phyloP scores from a whole-genome alignment of 805 yeast species.

The Yamadazyma olivae region DNA sequence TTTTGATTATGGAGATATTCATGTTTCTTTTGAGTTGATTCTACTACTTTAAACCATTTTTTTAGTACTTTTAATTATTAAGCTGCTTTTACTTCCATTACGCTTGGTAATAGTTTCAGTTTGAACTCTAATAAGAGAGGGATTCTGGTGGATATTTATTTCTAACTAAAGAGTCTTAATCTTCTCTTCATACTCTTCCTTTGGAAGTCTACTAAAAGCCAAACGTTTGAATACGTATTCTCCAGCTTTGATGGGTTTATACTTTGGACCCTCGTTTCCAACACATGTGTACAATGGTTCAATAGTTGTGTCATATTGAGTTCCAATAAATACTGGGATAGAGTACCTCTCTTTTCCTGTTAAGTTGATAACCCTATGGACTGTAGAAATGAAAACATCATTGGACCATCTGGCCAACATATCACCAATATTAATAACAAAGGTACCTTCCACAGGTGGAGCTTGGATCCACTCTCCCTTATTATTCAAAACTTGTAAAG shows the following conservation, averaged over 20 bases:
- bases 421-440: constrained; percentile 14
- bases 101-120: too few relatives aligned
- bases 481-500: constrained; percentile 10
- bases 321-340: constrained; percentile 13
- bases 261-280: constrained; percentile 9
- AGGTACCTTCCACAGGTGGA: constrained; percentile 9
- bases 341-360: constrained; percentile 12
- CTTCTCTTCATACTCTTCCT: constrained; percentile 11
- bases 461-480: constrained; percentile 13
- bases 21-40: too few relatives aligned
- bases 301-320: constrained; percentile 10
- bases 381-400: constrained; percentile 12
- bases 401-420: constrained; percentile 14
- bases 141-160: not conserved
- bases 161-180: constrained; percentile 6
- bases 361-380: constrained; percentile 10
- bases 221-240: constrained; percentile 13
- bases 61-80: too few relatives aligned
- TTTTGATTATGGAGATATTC: not conserved
- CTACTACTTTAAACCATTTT: too few relatives aligned
- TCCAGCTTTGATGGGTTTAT: constrained; percentile 12
- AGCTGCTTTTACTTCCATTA: too few relatives aligned
- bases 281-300: constrained; percentile 11
- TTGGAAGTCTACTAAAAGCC: constrained; percentile 10
- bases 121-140: not conserved